Conservation (phyloP, 2,329 filamentous ascomycete genomes). For the Pseudopyrenochaeta lycopersici region DNA sequence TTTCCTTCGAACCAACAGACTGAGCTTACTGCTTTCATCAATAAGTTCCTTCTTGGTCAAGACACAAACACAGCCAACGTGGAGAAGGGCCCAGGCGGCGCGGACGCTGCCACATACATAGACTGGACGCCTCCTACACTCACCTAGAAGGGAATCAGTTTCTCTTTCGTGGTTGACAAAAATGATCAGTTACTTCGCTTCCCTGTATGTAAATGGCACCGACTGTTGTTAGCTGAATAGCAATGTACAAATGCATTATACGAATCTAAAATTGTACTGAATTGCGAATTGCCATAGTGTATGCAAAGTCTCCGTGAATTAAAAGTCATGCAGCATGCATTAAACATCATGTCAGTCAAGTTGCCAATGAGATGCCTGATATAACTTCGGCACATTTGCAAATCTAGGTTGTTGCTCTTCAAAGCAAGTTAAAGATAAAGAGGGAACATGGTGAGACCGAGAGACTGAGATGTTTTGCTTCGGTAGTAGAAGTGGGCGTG, state of each 20-base stretch:
- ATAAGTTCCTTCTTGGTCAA: conserved; percentile 58
- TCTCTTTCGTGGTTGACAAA: not conserved
- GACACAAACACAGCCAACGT: conserved; percentile 40
- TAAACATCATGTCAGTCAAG: too few relatives aligned
- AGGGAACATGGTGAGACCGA: too few relatives aligned
- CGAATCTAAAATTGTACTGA: not conserved
- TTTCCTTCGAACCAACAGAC: conserved; percentile 63
- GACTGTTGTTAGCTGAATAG: not conserved
- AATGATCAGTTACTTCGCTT: conserved; percentile 5
- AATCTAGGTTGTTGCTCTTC: too few relatives aligned
- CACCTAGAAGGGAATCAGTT: conserved; percentile 28
- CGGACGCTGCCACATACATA: conserved; percentile 45
- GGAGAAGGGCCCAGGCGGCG: conserved; percentile 43
- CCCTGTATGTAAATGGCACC: conserved; percentile 18
- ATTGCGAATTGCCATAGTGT: not conserved
- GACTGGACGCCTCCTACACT: conserved; percentile 49
- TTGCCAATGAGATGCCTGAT: too few relatives aligned
- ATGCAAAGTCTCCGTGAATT: too few relatives aligned
- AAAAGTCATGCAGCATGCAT: too few relatives aligned
- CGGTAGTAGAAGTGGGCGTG: too few relatives aligned
- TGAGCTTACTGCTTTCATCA: conserved; percentile 64
- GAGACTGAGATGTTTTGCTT: too few relatives aligned
- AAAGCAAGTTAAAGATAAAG: too few relatives aligned
- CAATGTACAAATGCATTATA: not conserved
- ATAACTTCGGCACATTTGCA: too few relatives aligned